Conservation (phyloP, 1,139 yeast genomes). For the Magnusiomyces paraingens region DNA sequence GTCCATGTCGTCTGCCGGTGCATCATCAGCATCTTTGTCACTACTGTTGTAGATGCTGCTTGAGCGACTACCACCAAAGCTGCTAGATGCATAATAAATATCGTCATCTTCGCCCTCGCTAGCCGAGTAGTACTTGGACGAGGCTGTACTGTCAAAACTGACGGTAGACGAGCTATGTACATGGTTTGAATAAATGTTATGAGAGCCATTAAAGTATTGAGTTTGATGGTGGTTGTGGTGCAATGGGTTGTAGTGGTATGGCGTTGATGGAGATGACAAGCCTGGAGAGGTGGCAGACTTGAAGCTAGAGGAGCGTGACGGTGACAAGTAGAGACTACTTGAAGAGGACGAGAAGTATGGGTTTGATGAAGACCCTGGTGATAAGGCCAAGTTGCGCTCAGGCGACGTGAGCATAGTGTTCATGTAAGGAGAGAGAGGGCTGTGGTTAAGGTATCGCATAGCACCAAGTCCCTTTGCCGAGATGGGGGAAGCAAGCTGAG, state of each 20-base stretch:
- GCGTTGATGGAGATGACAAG: no score
- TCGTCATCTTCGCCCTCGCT: constrained; percentile 6
- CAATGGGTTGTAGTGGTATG: no score
- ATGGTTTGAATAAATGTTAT: no score
- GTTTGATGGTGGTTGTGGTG: no score
- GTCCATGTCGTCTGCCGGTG: constrained; percentile 5
- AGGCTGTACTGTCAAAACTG: neutral
- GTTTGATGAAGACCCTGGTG: no score
- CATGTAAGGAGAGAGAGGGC: neutral
- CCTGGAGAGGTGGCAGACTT: no score
- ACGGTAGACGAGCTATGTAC: no score
- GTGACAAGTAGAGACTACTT: no score
- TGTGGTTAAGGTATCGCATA: neutral
- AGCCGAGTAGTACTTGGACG: neutral
- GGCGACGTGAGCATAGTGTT: neutral
- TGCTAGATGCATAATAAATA: neutral
- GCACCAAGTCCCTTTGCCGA: constrained; percentile 2
- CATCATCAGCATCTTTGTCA: neutral
- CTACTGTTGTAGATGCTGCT: neutral
- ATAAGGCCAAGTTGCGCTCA: no score
- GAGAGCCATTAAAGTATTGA: no score
- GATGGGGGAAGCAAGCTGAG: neutral
- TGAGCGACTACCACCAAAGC: neutral
- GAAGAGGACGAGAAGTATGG: no score
- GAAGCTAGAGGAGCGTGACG: no score